A percentile compares a stretch with the other conserved stretches of the same genome.
These are phyloP conservation scores for Metschnikowia corniflorae DNA, from an alignment of 805 yeast species.

Conservation along the genomic window DNA sequence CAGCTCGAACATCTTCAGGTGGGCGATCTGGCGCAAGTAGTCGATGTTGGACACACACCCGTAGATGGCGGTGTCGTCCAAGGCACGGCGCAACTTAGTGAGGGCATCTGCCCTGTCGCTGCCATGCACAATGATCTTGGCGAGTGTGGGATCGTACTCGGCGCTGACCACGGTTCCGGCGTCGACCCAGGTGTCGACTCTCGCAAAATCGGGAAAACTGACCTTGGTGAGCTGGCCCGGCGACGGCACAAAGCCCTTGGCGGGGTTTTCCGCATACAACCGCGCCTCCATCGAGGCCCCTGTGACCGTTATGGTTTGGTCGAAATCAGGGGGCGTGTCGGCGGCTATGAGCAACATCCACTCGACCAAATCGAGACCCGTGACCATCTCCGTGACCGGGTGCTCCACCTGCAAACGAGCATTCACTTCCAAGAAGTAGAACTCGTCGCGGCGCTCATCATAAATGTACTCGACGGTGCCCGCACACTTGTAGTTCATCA, in stretches of 20 bases:
- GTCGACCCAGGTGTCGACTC: slow-evolving; percentile 92
- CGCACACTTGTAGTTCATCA: slow-evolving; percentile 90
- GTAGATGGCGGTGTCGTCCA: slow-evolving; percentile 79
- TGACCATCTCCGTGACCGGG: slow-evolving; percentile 93
- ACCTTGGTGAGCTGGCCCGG: slow-evolving; percentile 93
- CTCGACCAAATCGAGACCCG: slow-evolving; percentile 92
- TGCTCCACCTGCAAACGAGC: slow-evolving; percentile 97
- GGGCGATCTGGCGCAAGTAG: slow-evolving; percentile 80
- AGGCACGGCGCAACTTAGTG: slow-evolving; percentile 68
- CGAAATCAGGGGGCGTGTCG: slow-evolving; percentile 78
- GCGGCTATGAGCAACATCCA: slow-evolving; percentile 96
- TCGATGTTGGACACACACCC: slow-evolving; percentile 91
- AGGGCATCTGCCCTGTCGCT: slow-evolving; percentile 84
- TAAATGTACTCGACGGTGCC: slow-evolving; percentile 97
- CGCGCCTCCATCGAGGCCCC: slow-evolving; percentile 98
- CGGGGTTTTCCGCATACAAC: slow-evolving; percentile 95
- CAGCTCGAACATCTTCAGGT: slow-evolving; percentile 76
- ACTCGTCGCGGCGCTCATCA: slow-evolving; percentile 81
- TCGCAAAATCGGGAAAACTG: slow-evolving; percentile 82
- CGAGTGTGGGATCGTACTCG: slow-evolving; percentile 94
- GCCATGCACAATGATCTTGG: slow-evolving; percentile 95
- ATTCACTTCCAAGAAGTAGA: slow-evolving; percentile 93
- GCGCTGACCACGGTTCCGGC: slow-evolving; percentile 86
- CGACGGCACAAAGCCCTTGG: slow-evolving; percentile 89
- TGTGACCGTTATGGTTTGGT: slow-evolving; percentile 51